Conservation (phyloP, 2,329 filamentous ascomycete genomes). For the Blastomyces gilchristii region DNA sequence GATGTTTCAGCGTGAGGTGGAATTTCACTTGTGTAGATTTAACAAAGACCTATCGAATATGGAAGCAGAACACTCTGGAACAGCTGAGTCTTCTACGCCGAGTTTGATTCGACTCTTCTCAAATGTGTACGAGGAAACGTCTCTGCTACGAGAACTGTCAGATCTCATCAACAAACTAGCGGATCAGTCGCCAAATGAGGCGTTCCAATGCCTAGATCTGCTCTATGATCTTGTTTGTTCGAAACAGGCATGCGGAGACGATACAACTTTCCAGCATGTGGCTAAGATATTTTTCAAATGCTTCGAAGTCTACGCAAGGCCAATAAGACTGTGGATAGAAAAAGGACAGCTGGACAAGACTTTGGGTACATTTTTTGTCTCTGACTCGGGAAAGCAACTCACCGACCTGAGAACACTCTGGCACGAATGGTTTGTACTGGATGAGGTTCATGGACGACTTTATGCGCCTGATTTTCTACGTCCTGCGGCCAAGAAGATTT, state of each 20-base stretch:
- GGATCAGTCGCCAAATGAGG: conserved; percentile 33
- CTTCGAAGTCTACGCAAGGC: conserved; percentile 69
- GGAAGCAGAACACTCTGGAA: conserved; percentile 51
- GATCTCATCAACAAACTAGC: conserved; percentile 51
- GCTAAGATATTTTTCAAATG: conserved; percentile 67
- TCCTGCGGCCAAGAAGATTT: conserved; percentile 59
- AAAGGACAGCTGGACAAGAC: conserved; percentile 56
- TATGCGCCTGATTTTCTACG: conserved; percentile 67
- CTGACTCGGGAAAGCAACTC: conserved; percentile 44
- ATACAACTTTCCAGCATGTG: conserved; percentile 51
- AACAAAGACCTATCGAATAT: conserved; percentile 49
- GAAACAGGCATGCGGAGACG: conserved; percentile 59
- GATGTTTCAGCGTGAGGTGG: conserved; percentile 57
- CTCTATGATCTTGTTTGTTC: conserved; percentile 61
- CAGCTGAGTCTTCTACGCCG: conserved; percentile 46
- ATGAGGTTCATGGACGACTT: conserved; percentile 46
- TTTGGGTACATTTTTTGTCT: conserved; percentile 67
- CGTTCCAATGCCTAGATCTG: conserved; percentile 68
- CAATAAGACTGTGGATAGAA: conserved; percentile 77
- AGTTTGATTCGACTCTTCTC: conserved; percentile 56
- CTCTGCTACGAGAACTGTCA: conserved; percentile 51
- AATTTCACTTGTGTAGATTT: conserved; percentile 47
- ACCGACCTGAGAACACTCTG: conserved; percentile 58
- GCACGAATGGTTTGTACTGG: conserved; percentile 63
- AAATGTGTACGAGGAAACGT: conserved; percentile 45